Evolutionary conservation across 148 eudicot species (phyloP), one percentile per base, ranked within the genome.

Genomic region (Oxyria digyna): DNA sequence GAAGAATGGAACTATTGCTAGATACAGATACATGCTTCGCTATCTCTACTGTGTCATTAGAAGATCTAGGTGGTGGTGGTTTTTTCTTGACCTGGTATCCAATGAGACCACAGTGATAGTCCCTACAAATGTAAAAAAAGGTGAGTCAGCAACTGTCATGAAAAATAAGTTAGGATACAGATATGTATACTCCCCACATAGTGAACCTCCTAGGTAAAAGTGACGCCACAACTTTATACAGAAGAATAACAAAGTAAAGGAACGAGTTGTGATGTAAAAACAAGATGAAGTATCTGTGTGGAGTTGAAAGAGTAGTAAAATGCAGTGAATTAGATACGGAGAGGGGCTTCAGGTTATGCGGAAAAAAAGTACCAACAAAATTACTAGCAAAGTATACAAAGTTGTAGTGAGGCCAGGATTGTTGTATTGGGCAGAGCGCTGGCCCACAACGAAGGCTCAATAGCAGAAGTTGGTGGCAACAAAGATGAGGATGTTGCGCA

Each of bases 71-170:
- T 64, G 69, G 84, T 37, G 72, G 40, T 23, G 15, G 54, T 57
- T 75, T 78, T 79, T 77, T 86, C 57, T 68, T 77, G 69, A 71
- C 77, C 54, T 76, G 83, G 76, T 91, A 91, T 15, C 97, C 97
- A 65, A 91, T 73, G 24, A 88, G 84, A 72, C 88, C 90, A 73
- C 96, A 91, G 66, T 91, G 97, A 74, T 75, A 74, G 73, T 88
- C 90, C 97, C 97, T 91, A 75, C 74, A 83, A 69, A 50, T 63
- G 13, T 37, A 68, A 37, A 74, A 67, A 46, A 66, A 65, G 13
- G 40, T 40, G 65, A n/a, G 65, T 70, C 20, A 27, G 14, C 38
- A 31, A 14, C 52, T n/a, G 49, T 57, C 33, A 12, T 26, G 0
- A 27, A 27, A 12, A 27, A 27, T 1, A 27, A 15, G 5, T 12